Conservation (phyloP, 768 basidiomycete genomes). For the Auricularia sp. region DNA sequence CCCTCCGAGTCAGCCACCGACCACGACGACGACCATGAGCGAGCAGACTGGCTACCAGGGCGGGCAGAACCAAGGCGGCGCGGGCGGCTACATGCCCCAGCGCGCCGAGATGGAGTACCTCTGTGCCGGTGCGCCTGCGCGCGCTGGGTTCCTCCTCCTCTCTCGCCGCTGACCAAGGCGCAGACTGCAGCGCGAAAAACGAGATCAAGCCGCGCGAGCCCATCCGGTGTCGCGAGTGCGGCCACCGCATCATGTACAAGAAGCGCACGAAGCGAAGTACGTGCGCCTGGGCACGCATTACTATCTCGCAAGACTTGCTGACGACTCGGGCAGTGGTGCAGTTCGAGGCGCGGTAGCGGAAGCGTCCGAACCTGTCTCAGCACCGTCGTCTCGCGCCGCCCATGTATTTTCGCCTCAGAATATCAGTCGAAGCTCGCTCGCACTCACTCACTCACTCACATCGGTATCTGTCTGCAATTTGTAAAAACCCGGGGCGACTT, state of each 20-base stretch:
- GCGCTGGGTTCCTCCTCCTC: neutral
- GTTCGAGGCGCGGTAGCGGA: constrained; percentile 63
- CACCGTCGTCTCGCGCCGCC: too few species aligned
- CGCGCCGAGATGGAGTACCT: constrained; percentile 66
- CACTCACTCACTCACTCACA: too few species aligned
- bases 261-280: constrained; percentile 87
- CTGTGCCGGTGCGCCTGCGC: constrained; percentile 55
- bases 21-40: neutral
- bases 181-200: constrained; percentile 89
- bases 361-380: neutral
- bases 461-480: too few species aligned
- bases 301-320: neutral
- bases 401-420: too few species aligned
- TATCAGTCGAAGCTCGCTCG: too few species aligned
- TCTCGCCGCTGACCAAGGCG: neutral
- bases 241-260: constrained; percentile 98
- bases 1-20: too few species aligned
- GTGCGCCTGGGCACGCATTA: constrained; percentile 21
- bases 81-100: neutral
- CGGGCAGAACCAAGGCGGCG: neutral
- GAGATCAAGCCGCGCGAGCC: constrained; percentile 85
- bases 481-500: neutral
- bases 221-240: constrained; percentile 92
- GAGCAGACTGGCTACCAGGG: neutral
- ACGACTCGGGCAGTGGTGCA: constrained; percentile 50